Evolutionary conservation across 1,284 basidiomycete species (phyloP).

Genomic region (Apiotrichum sp.): DNA sequence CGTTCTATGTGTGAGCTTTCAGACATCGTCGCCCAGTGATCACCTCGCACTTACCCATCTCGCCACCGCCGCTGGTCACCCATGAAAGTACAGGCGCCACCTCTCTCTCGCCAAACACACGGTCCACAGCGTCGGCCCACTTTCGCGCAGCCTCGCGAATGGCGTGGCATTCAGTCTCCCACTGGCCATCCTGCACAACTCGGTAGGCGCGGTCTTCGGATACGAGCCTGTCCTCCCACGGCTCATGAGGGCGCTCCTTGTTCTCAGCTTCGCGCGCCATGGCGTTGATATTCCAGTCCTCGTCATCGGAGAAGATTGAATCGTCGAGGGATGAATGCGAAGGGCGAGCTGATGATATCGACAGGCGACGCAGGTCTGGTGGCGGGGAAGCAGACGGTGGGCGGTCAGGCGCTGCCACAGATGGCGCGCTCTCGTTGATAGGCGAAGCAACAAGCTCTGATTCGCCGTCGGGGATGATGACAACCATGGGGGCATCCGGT

Average conservation of each 20-base stretch:
- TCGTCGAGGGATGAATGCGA: slow-evolving; percentile 7
- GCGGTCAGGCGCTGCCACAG: slow-evolving; percentile 27
- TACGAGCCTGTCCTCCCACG: slow-evolving; percentile 44
- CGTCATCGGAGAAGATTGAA: slow-evolving; percentile 28
- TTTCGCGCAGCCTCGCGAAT: slow-evolving; percentile 23
- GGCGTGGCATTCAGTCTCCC: slow-evolving; percentile 14
- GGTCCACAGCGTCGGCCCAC: slow-evolving; percentile 38
- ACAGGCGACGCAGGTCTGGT: slow-evolving; percentile 1
- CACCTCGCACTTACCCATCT: slow-evolving; percentile 49
- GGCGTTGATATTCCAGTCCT: slow-evolving; percentile 40
- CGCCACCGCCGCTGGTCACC: slow-evolving; percentile 49
- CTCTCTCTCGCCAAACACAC: slow-evolving; percentile 21
- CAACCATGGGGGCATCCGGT: slow-evolving; percentile 7
- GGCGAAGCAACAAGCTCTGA: slow-evolving; percentile 2
- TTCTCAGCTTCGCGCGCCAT: slow-evolving; percentile 21
- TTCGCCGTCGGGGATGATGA: slow-evolving; percentile 7
- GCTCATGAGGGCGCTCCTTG: slow-evolving; percentile 16
- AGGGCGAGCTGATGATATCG: background rate
- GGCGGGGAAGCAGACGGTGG: background rate
- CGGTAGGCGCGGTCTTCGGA: slow-evolving; percentile 31
- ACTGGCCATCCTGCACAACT: slow-evolving; percentile 15
- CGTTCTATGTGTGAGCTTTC: slow-evolving; percentile 18
- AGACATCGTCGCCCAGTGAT: background rate
- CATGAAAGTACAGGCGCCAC: slow-evolving; percentile 15
- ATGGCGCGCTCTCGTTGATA: slow-evolving; percentile 9